Evolutionary conservation across 2,329 filamentous ascomycete species (phyloP).

Genomic region (Rutstroemia sydowiana): DNA sequence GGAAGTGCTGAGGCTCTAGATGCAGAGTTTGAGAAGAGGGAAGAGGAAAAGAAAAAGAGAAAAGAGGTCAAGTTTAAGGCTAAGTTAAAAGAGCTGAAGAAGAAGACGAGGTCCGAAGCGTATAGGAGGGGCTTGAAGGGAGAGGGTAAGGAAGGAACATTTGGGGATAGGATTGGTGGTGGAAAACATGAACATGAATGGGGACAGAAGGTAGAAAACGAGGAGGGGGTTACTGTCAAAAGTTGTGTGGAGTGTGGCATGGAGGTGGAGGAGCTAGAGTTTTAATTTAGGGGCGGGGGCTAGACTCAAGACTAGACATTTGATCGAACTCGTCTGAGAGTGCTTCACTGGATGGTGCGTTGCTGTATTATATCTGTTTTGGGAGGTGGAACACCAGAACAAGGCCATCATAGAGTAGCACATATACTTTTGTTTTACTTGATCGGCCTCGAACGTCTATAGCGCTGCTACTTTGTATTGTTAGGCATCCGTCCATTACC

Average conservation of each 20-base stretch:
- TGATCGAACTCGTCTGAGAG: no score
- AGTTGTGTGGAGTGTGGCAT: conserved; percentile 69
- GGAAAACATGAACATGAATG: conserved; percentile 87
- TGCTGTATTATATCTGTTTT: background rate
- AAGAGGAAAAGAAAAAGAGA: conserved; percentile 70
- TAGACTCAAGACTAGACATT: no score
- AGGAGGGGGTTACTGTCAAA: conserved; percentile 71
- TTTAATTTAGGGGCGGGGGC: no score
- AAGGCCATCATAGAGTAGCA: no score
- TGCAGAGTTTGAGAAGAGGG: conserved; percentile 75
- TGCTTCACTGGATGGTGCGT: background rate
- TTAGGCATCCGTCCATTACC: no score
- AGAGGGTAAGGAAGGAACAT: conserved; percentile 43
- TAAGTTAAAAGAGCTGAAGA: conserved; percentile 85
- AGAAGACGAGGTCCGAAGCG: conserved; percentile 84
- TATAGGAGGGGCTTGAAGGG: conserved; percentile 64
- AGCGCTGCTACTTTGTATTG: no score
- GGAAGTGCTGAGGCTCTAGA: conserved; percentile 79
- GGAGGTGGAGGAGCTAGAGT: conserved; percentile 63
- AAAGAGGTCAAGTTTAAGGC: conserved; percentile 90
- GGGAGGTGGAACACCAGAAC: no score
- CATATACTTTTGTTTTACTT: no score
- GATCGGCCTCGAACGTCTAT: no score
- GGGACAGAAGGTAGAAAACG: conserved; percentile 60
- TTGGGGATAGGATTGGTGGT: conserved; percentile 68